Conservation (phyloP, 768 basidiomycete genomes). For the Termitomyces sp. region DNA sequence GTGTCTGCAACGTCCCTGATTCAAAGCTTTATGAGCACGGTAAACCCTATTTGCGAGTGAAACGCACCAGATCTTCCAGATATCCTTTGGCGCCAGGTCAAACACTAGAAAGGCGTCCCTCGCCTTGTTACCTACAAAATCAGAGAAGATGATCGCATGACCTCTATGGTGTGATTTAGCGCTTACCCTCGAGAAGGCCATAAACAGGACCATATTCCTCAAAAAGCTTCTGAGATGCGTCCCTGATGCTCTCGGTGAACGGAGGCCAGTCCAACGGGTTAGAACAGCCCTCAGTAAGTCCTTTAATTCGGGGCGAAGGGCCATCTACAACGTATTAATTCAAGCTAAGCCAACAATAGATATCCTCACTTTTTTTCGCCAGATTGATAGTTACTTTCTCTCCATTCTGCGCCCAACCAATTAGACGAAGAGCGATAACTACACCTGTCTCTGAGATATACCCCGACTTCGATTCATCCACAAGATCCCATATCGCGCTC, state of each 20-base stretch:
- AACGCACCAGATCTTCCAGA: conserved; percentile 59
- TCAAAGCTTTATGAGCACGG: not conserved
- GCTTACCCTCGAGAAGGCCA: conserved; percentile 51
- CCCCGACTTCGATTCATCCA: conserved; percentile 56
- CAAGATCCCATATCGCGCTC: conserved; percentile 60
- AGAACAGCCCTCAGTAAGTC: conserved; percentile 16
- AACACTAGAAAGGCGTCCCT: conserved; percentile 62
- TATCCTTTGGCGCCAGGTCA: conserved; percentile 51
- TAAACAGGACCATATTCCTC: conserved; percentile 43
- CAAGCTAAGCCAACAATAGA: not conserved
- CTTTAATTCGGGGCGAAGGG: conserved; percentile 38
- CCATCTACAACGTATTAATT: conserved; percentile 38
- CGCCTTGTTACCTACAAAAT: conserved; percentile 48
- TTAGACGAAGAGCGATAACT: conserved; percentile 55
- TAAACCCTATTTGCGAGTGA: not conserved
- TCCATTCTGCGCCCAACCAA: conserved; percentile 63
- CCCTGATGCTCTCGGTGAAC: conserved; percentile 46
- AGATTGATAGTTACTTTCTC: conserved; percentile 36
- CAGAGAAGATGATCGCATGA: not conserved
- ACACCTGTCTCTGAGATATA: conserved; percentile 52
- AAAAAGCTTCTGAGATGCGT: conserved; percentile 55
- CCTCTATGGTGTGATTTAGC: not conserved
- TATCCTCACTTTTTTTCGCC: conserved; percentile 39
- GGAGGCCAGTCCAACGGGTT: conserved; percentile 31
- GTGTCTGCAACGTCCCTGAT: conserved; percentile 61